Conservation (phyloP, 1,284 basidiomycete species). For the Cerioporus squamosus region DNA sequence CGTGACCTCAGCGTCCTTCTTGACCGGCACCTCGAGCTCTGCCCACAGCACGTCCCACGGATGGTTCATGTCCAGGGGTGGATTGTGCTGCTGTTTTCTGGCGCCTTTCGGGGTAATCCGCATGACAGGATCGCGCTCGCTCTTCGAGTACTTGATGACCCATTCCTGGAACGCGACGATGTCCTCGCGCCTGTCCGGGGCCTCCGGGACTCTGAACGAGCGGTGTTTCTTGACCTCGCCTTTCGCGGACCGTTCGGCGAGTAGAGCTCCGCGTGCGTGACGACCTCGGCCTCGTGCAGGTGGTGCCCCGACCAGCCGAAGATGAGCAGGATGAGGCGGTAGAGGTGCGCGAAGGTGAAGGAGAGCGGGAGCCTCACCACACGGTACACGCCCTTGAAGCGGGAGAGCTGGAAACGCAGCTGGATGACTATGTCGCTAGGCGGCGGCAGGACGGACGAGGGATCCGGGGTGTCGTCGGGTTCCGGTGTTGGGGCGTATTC, state of each 20-base stretch:
- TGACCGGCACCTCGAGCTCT: conserved; percentile 11
- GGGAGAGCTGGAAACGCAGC: conserved; percentile 37
- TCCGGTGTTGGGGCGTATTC: no score
- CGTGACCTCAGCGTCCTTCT: conserved; percentile 32
- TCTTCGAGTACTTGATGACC: conserved; percentile 2
- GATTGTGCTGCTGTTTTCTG: neutral
- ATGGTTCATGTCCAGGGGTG: conserved; percentile 18
- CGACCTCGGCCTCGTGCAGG: conserved; percentile 32
- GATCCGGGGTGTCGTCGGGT: no score
- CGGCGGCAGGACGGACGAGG: neutral
- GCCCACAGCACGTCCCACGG: neutral
- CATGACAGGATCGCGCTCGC: conserved; percentile 25
- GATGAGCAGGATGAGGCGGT: conserved; percentile 38
- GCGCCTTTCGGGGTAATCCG: neutral
- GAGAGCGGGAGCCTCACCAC: conserved; percentile 36
- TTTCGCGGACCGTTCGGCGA: conserved; percentile 17
- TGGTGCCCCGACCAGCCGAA: conserved; percentile 41
- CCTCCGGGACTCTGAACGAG: conserved; percentile 21
- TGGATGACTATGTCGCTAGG: conserved; percentile 29
- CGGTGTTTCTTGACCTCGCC: conserved; percentile 39
- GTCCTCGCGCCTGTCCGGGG: conserved; percentile 22
- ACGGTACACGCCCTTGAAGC: conserved; percentile 37
- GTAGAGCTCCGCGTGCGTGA: conserved; percentile 32
- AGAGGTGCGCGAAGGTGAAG: conserved; percentile 42
- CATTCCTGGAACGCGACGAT: conserved; percentile 8